phyloP scores from a whole-genome alignment of 2,329 filamentous ascomycete species.

The Diaporthe eres region DNA sequence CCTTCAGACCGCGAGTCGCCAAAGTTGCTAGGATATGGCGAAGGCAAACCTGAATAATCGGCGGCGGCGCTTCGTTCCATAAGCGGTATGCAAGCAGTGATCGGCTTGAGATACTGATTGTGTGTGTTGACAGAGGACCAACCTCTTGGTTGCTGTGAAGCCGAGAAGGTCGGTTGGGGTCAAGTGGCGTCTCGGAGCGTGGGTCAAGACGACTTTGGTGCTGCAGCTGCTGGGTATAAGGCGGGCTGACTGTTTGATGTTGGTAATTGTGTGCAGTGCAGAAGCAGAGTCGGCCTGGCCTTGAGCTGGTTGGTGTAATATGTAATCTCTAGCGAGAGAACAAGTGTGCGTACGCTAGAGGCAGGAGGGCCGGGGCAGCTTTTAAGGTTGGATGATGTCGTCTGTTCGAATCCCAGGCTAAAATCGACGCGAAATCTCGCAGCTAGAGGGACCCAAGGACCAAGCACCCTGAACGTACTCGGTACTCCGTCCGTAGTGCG shows the following conservation, averaged over 20 bases:
- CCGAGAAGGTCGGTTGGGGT: constrained; percentile 20
- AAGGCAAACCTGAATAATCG: constrained; percentile 88
- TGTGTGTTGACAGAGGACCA: constrained; percentile 41
- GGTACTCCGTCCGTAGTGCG: constrained; percentile 41
- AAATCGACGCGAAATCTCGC: constrained; percentile 36
- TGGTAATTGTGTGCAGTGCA: constrained; percentile 17
- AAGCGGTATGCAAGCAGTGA: constrained; percentile 43
- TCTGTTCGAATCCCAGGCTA: constrained; percentile 26
- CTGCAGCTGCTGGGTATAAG: constrained; percentile 10
- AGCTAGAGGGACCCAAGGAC: constrained; percentile 21
- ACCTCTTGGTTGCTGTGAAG: constrained; percentile 25
- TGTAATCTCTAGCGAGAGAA: constrained; percentile 35
- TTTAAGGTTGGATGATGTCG: constrained; percentile 38
- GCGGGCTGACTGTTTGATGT: background rate
- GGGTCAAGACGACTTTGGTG: constrained; percentile 1
- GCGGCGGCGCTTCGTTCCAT: constrained; percentile 74
- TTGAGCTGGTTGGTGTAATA: constrained; percentile 33
- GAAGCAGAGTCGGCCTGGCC: background rate
- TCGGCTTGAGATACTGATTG: constrained; percentile 12
- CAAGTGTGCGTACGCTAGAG: constrained; percentile 26
- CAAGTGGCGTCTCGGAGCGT: constrained; percentile 21
- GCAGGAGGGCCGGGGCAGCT: constrained; percentile 36
- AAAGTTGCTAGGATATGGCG: constrained; percentile 76
- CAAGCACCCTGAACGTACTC: constrained; percentile 37
- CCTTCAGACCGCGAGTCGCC: constrained; percentile 86